Conservation (phyloP, 1,139 yeast species). For the Debaryomycetaceae sp. region DNA sequence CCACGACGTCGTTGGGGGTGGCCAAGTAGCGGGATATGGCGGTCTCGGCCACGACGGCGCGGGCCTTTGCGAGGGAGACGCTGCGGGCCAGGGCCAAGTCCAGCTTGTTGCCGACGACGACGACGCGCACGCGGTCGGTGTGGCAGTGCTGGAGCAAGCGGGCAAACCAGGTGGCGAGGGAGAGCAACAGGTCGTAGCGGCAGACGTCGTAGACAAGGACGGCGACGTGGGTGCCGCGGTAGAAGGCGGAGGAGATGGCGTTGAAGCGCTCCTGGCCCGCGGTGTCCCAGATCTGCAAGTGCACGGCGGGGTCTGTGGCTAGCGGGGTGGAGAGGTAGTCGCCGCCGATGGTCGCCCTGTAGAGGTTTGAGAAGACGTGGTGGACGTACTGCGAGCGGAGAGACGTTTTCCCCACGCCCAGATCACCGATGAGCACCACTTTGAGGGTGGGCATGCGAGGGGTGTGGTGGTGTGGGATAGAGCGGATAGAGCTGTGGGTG, state of each 20-base stretch:
- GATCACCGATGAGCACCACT: slow-evolving; percentile 50
- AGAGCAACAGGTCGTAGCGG: slow-evolving; percentile 41
- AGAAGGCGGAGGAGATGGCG: slow-evolving; percentile 47
- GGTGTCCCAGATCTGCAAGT: slow-evolving; percentile 57
- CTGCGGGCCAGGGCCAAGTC: no score
- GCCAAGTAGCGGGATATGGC: no score
- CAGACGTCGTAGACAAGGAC: slow-evolving; percentile 48
- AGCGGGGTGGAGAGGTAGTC: slow-evolving; percentile 44
- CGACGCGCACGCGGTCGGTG: slow-evolving; percentile 36
- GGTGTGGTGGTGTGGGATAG: no score
- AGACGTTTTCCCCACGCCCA: slow-evolving; percentile 56
- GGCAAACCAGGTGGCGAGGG: slow-evolving; percentile 41
- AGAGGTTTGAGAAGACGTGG: slow-evolving; percentile 46
- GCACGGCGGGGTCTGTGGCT: slow-evolving; percentile 11
- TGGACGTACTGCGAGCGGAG: slow-evolving; percentile 48
- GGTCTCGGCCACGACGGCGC: no score
- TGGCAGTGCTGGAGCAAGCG: slow-evolving; percentile 41
- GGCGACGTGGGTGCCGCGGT: slow-evolving; percentile 52
- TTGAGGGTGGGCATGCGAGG: no score
- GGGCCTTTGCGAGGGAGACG: no score
- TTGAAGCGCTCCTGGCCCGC: slow-evolving; percentile 57
- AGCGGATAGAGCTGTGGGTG: no score
- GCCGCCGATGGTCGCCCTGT: slow-evolving; percentile 54
- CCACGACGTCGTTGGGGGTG: neutral
- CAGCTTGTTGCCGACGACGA: slow-evolving; percentile 46